Evolutionary conservation across 75 land plant genomes (phyloP), one percentile per base, ranked within the genome.

Genomic region (Adiantum capillusveneris): DNA sequence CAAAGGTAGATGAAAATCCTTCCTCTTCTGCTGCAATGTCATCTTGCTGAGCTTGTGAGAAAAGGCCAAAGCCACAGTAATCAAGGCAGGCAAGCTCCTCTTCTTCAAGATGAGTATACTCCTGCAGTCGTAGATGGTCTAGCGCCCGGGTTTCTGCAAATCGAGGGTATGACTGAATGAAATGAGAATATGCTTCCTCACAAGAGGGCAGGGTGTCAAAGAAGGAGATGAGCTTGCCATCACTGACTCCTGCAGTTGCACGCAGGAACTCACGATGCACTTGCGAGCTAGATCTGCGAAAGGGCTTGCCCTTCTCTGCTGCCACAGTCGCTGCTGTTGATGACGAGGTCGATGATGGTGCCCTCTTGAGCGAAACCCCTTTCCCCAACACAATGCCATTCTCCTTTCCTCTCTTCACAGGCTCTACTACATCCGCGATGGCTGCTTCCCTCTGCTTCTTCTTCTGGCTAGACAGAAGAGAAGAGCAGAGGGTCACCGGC

Each of bases 31-130:
- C 78, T 78, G 80, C 74, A 53, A 58, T 28, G 18, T 75, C 72
- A 45, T 68, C 37, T 57, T 59, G 79, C 53, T 88, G 93, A 31
- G 72, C 58, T 29, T 66, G 74, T 20, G 89, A 85, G 60, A 88
- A 85, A 24, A 88, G 68, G 16, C 93, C 93, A 66, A 88, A 88
- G 17, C 93, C 93, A 49, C 88, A 88, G 58, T 88, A 88, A 41
- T 88, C 93, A 30, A 84, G 79, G 62, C 89, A 88, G 51, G 79
- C 85, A 78, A 51, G 62, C 9, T 2, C 43, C 22, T 66, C 56
- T 2, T 58, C 69, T 21, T 45, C 62, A 36, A 68, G 36, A 11
- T 68, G 70, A 13, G 17, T 44, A 51, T 68, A 68, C 41, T 68
- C 70, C 36, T 27, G 45, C 31, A 50, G 55, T 0, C 70, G 53